Evolutionary conservation across 148 eudicot genomes (phyloP).

Genomic region (Rhododendron henanense): DNA sequence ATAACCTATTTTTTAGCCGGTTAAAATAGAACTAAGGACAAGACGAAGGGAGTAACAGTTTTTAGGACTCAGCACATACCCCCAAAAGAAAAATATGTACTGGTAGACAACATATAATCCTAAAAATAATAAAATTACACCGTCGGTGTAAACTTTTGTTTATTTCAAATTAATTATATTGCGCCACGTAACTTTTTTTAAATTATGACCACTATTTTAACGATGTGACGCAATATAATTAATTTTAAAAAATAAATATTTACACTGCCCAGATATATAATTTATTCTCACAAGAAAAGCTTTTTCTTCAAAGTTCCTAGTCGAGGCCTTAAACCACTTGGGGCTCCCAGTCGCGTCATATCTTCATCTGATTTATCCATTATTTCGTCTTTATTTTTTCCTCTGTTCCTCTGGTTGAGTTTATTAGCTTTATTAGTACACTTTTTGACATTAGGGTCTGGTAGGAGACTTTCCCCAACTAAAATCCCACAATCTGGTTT

Average conservation of each 20-base stretch:
- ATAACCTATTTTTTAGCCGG: no score
- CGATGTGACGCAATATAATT: no score
- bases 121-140: no score
- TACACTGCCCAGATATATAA: no score
- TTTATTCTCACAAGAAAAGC: no score
- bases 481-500: constrained; percentile 16
- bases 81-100: neutral
- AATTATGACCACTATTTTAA: no score
- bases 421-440: constrained; percentile 18
- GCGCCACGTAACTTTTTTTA: fast-evolving
- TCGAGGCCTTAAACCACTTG: neutral
- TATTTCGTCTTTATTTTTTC: neutral
- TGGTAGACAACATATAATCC: neutral
- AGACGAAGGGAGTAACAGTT: no score
- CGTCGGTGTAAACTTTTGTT: no score
- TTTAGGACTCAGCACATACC: neutral
- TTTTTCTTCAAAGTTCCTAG: neutral
- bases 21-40: no score
- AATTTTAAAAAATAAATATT: no score
- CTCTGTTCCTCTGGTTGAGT: neutral
- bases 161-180: no score
- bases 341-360: neutral
- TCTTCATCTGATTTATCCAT: constrained; percentile 1
- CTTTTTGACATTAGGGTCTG: constrained; percentile 29
- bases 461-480: constrained; percentile 28